These are phyloP conservation scores for Arctium lappa DNA, from an alignment of 129 eudicot species.

Conservation along the genomic window DNA sequence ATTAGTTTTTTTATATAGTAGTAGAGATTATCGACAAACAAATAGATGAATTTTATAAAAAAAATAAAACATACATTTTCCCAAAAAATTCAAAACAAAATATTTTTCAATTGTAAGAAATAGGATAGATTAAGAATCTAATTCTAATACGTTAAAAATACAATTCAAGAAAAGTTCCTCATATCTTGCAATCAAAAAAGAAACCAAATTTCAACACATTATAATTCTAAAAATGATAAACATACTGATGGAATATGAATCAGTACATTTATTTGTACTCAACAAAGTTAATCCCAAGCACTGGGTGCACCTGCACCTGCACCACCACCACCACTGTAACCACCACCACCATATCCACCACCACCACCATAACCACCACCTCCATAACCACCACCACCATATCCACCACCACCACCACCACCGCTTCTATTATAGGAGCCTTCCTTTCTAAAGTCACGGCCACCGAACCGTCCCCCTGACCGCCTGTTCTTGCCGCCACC, in stretches of 20 bases:
- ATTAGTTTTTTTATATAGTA: too few species aligned
- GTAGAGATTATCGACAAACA: background rate
- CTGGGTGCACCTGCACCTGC: constrained; percentile 31
- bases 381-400: constrained; percentile 6
- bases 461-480: constrained; percentile 43
- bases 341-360: background rate
- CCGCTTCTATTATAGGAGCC: constrained; percentile 15
- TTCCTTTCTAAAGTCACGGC: constrained; percentile 44
- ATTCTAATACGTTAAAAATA: background rate
- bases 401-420: constrained; percentile 1
- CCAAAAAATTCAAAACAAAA: background rate
- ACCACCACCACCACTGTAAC: constrained; percentile 3
- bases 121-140: background rate
- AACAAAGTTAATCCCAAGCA: constrained; percentile 36
- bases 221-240: constrained; percentile 38
- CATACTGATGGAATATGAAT: constrained; percentile 20
- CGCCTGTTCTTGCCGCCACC: constrained; percentile 44
- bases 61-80: background rate
- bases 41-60: background rate
- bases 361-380: constrained; percentile 5
- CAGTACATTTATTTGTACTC: constrained; percentile 28
- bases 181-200: constrained; percentile 8
- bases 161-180: background rate
- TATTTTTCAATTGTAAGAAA: background rate
- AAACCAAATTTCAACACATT: constrained; percentile 28